Base-by-base conservation (phyloP, 2,329 filamentous ascomycete genomes). In the Alternaria sp. region DNA sequence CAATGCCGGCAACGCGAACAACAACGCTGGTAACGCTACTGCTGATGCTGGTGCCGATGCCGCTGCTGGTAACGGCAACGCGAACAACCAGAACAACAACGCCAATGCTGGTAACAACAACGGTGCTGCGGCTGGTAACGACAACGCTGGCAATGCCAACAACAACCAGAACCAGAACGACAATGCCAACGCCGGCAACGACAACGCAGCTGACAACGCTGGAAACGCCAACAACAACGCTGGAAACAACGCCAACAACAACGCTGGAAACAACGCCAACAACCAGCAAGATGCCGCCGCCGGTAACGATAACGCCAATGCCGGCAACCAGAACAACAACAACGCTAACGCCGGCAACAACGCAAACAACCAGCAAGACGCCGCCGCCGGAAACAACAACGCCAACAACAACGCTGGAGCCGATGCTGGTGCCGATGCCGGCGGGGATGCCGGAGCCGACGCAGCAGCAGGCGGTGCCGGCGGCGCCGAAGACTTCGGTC, bases 401-500 rank as follows among this genome's bases (percentile, higher is more conserved):
- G 65, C 57, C 6, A n/a, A n/a, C n/a, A n/a, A n/a, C n/a, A n/a
- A n/a, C n/a, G n/a, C n/a, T n/a, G n/a, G n/a, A n/a, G n/a, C n/a
- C n/a, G n/a, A n/a, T n/a, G n/a, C n/a, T n/a, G 61, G 62, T 6
- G 13, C 15, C 19, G 56, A 54, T 36, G 62, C 60, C 15, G 65
- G 30, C 11, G 67, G 61, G 9, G 69, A 32, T 9, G 58, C 59
- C 28, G 28, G 28, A 13, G 28, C 28, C 12, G 28, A 32, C 28
- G 71, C 67, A 13, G 64, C 64, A 13, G 67, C 57, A 26, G 62
- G 59, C 28, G 55, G 54, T 6, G 64, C 57, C 10, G 70, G 63
- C 44, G 73, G 68, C 54, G 36, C 36, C n/a, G 73, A 70, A 61
- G 78, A 81, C 72, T 81, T 81, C 43, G 77, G 77, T 26, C 19